Conservation (phyloP, 2,329 filamentous ascomycete species). For the Diaporthe citriasiana region DNA sequence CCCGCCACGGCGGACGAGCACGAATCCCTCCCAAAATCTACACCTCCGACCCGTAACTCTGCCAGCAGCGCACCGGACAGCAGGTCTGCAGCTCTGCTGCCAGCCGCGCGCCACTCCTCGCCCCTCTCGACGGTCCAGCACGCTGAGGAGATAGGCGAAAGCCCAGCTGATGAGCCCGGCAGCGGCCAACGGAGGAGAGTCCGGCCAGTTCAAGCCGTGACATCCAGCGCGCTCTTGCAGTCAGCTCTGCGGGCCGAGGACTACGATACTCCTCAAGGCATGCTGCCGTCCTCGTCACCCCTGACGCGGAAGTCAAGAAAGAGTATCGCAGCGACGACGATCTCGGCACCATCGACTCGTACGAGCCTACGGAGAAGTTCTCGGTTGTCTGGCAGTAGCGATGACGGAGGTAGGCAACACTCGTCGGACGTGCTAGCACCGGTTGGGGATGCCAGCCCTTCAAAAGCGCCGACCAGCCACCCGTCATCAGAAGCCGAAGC, state of each 20-base stretch:
- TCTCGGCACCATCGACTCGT: conserved; percentile 51
- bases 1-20: conserved; percentile 47
- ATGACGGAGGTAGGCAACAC: conserved; percentile 49
- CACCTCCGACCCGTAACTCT: conserved; percentile 43
- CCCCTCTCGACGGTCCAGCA: conserved; percentile 30
- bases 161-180: conserved; percentile 67
- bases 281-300: conserved; percentile 58
- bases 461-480: neutral
- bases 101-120: conserved; percentile 31
- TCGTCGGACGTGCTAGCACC: conserved; percentile 45
- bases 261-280: conserved; percentile 47
- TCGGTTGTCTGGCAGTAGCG: conserved; percentile 34
- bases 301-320: conserved; percentile 57
- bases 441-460: neutral
- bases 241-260: conserved; percentile 48
- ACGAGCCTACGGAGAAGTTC: conserved; percentile 44
- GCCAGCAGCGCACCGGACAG: conserved; percentile 37
- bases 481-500: conserved; percentile 6
- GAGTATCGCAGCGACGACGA: conserved; percentile 50
- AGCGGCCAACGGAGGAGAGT: conserved; percentile 65
- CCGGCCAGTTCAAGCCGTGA: conserved; percentile 52
- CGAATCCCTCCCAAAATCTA: conserved; percentile 39
- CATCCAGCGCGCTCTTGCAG: conserved; percentile 60
- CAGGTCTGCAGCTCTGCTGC: neutral
- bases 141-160: conserved; percentile 65